Evolutionary conservation across 441 rosid genomes (phyloP).

Genomic region (Corymbia citriodora): DNA sequence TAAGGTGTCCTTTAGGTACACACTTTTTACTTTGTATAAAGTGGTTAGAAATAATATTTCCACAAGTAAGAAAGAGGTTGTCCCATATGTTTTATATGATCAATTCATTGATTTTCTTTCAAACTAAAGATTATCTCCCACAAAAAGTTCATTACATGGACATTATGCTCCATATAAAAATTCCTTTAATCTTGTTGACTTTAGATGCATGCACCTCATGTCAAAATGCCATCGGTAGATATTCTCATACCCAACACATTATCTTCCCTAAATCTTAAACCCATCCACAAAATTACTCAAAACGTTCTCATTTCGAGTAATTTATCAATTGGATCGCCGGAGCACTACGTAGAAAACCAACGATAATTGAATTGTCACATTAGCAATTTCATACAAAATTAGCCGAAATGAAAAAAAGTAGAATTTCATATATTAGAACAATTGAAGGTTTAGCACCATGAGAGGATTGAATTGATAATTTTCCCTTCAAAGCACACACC

Average conservation of each 20-base stretch:
- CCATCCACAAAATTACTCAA: not conserved
- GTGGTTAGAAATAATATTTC: not conserved
- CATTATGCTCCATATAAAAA: not conserved
- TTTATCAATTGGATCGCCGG: fast-evolving
- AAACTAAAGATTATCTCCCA: not conserved
- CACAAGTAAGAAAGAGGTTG: not conserved
- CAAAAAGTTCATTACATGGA: not conserved
- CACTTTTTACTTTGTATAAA: not conserved
- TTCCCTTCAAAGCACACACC: not conserved
- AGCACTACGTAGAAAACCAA: fast-evolving
- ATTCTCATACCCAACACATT: not conserved
- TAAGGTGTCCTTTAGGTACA: not conserved
- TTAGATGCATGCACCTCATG: not conserved
- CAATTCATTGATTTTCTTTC: not conserved
- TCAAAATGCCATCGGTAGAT: not conserved
- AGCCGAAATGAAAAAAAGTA: not conserved
- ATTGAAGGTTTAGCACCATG: not conserved
- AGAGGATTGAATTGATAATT: not conserved
- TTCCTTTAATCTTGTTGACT: not conserved
- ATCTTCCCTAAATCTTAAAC: not conserved
- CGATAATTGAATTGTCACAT: fast-evolving
- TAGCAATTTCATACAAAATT: not conserved
- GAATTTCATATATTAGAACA: not conserved
- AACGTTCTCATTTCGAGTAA: not conserved
- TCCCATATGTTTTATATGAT: not conserved